Evolutionary conservation across 345 rosid genomes (phyloP), one percentile per base, ranked within the genome.

Genomic region (Linum trigynum): DNA sequence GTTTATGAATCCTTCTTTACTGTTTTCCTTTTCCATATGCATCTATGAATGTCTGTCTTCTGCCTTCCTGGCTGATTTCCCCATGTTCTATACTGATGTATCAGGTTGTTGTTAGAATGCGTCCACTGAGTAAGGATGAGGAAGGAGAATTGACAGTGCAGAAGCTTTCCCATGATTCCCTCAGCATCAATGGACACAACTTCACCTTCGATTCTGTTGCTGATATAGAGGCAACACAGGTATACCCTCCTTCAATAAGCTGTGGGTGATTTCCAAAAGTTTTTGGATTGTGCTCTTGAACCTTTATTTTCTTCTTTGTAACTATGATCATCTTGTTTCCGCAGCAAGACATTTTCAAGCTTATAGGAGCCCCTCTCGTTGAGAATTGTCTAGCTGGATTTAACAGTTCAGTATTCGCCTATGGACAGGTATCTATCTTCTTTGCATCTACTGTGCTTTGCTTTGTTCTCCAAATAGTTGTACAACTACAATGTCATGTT

Each of bases 351-450:
- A 83, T 95, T 36, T 95, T 91, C 71, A 78, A 87, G 82, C 95
- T 84, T 45, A 85, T 91, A 11, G 99, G 99, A 62, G 83, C 75
- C 23, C 96, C 99, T 60, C 91, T 95, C 0, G 97, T 95, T 5
- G 97, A 95, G 66, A 95, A 95, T 63, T 95, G 99, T 76, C 75
- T 95, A 10, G 89, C 99, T 39, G 99, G 99, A 57, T 95, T 95
- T 66, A 95, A 95, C 74, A 91, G 99, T 76, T 95, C 99, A 55
- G 94, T 95, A 3, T 95, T 95, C 77, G 99, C 97, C 40, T 95
- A 91, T 69, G 99, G 99, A 68, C 97, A 91, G 98, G 99, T 95
- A 65, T 14, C 65, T 72, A 32, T 35, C 58, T 17, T 48, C 53
- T 48, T 15, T 48, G 53, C 14, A 3, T 48, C 53, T 48, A 7